Evolutionary conservation across 768 basidiomycete species (phyloP), one percentile per base, ranked within the genome.

Genomic region (Thelephora aurantiotincta): DNA sequence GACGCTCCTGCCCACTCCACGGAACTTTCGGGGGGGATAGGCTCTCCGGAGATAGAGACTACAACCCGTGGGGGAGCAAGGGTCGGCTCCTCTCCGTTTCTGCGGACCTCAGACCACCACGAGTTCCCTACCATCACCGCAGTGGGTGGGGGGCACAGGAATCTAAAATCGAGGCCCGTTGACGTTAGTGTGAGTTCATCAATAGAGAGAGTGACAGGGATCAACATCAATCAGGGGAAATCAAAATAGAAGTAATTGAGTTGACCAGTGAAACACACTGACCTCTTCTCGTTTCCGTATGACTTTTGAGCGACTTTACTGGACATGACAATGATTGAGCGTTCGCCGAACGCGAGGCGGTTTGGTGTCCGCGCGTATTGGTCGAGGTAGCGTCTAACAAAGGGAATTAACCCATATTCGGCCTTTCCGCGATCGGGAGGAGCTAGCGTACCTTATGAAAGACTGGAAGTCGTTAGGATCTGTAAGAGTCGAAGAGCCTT

Each of bases 251-350:
- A 36, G 11, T 26, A 46, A 19, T 14, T 35, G 23, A 36, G 11
- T 46, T 33, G 16, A 37, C 33, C n/a, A 46, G 35, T 22, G 14
- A 45, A 22, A 12, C 11, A 46, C n/a, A 54, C 71, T 42, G 51
- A 85, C 84, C 93, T 75, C 63, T 96, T 96, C 64, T 97, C 93
- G 14, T 84, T 91, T 34, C 92, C 93, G 60, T 97, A 98, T 7
- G 88, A 91, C 60, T 97, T 94, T 70, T 98, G 94, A 2, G 90
- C 94, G 26, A 97, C 92, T 59, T 86, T 91, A 60, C 86, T 90
- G n/a, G 90, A 93, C 87, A 96, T 92, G 56, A 98, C 85, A 51
- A 97, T 85, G 51, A 98, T 78, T 3, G 91, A 90, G 43, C 91
- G 79, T 62, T 97, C 94, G 45, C 94, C 94, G 56, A 84, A 84